Evolutionary conservation across 176 grass and related monocot genomes (phyloP), one percentile per base, ranked within the genome.

Genomic region (Zizania latifolia): DNA sequence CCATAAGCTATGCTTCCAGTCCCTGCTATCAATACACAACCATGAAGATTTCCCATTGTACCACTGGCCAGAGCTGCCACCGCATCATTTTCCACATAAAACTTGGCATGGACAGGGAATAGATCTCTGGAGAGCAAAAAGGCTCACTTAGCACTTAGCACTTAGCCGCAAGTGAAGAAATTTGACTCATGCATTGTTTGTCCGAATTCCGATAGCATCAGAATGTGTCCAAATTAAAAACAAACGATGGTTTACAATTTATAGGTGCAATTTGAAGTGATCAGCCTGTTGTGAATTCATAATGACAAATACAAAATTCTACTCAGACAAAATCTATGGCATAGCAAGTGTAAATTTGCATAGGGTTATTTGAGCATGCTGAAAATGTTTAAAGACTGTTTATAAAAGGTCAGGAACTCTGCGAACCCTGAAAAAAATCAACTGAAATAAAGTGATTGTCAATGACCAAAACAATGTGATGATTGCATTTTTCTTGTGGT

Each of bases 1-100:
- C 89, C 95, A 88, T 94, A 99, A 83, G 95, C 86, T 88, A 99
- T 99, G 50, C 79, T 71, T 77, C 95, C 95, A 73, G 95, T 99
- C 56, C 95, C 95, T 1, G 95, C 91, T 76, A 99, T 99, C 85
- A 99, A 70, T 33, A 99, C 95, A 58, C 91, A 99, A 5, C 95
- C 95, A 65, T 94, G 89, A 35, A 94, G 89, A 44, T 86, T 99
- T 86, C 95, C 95, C 91, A 94, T 87, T 65, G 95, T 99, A 65
- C 95, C 95, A 82, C 95, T 99, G 22, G 95, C 82, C 74, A 99
- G 66, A 61, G 95, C 95, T 40, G 95, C 95, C 48, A 94, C 91
- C 0, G 95, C 86, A 65, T 99, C 95, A 80, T 99, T 99, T 89
- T 99, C 95, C 30, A 99, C 95, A 82, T 88, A 99, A 67, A 90